Evolutionary conservation across 148 eudicot genomes (phyloP).

Genomic region (Dysphania ambrosioides): DNA sequence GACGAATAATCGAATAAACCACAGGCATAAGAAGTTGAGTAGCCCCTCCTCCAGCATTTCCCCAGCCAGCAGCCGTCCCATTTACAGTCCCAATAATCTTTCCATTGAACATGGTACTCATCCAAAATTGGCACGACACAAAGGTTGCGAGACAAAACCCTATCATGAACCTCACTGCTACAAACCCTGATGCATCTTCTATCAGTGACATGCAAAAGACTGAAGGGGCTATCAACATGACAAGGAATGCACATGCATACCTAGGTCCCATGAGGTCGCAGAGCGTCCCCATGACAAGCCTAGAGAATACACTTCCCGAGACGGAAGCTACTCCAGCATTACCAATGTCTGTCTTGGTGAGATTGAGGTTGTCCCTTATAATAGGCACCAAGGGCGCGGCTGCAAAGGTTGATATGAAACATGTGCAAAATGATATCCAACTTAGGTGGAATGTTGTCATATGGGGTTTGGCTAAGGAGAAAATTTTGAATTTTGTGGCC

Average conservation of each 20-base stretch:
- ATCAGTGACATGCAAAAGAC: conserved; percentile 41
- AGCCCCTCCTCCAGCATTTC: conserved; percentile 52
- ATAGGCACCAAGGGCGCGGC: conserved; percentile 45
- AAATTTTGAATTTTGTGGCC: conserved; percentile 34
- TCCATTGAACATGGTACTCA: conserved; percentile 55
- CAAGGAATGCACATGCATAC: conserved; percentile 37
- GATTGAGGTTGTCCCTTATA: conserved; percentile 36
- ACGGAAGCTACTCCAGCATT: conserved; percentile 42
- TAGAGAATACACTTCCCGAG: conserved; percentile 36
- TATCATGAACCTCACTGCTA: conserved; percentile 39
- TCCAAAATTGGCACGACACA: conserved; percentile 52
- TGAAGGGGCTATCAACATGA: conserved; percentile 35
- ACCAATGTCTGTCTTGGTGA: conserved; percentile 35
- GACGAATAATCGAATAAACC: conserved; percentile 31
- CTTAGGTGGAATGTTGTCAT: conserved; percentile 40
- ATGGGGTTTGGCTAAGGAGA: conserved; percentile 34
- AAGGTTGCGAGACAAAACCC: conserved; percentile 43
- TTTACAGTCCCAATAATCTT: conserved; percentile 44
- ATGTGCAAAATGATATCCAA: conserved; percentile 41
- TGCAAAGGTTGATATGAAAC: conserved; percentile 39
- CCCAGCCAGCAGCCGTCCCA: conserved; percentile 60
- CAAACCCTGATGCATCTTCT: conserved; percentile 26
- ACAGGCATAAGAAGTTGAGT: conserved; percentile 58
- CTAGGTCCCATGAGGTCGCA: conserved; percentile 44
- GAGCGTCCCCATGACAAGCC: conserved; percentile 38